These are phyloP conservation scores for Hebeloma cylindrosporum DNA, from an alignment of 768 basidiomycete genomes.

Conservation along the genomic window DNA sequence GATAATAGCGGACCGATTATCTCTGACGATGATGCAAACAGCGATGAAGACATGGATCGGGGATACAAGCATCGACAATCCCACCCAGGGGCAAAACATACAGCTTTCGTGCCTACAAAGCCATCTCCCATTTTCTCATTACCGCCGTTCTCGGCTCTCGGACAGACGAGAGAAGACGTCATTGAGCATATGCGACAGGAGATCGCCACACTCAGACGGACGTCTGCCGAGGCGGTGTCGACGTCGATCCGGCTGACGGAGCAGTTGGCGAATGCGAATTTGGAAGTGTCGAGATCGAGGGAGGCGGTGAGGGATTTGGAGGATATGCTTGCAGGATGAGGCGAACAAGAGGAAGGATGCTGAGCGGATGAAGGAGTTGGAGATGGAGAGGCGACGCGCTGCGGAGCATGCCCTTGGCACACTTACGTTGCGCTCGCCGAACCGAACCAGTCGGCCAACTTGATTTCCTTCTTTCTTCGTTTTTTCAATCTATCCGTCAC, in stretches of 20 bases:
- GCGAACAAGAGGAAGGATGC: constrained; percentile 55
- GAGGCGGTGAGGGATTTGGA: constrained; percentile 56
- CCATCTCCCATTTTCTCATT: constrained; percentile 37
- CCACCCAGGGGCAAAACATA: too few species aligned
- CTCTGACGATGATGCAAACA: constrained; percentile 62
- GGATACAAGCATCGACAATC: constrained; percentile 46
- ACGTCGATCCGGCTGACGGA: constrained; percentile 66
- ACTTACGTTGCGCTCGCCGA: constrained; percentile 19
- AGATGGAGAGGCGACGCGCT: constrained; percentile 43
- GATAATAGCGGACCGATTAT: constrained; percentile 29
- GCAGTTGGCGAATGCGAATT: constrained; percentile 65
- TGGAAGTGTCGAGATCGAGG: constrained; percentile 56
- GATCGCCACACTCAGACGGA: constrained; percentile 59
- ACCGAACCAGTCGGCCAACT: constrained; percentile 15
- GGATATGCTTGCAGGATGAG: constrained; percentile 61
- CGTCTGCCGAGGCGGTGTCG: constrained; percentile 67
- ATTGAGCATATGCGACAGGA: constrained; percentile 69
- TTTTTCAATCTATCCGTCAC: background rate
- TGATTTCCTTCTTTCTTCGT: constrained; percentile 5
- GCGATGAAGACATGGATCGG: constrained; percentile 61
- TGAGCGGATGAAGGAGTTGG: constrained; percentile 49
- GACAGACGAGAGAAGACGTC: constrained; percentile 37
- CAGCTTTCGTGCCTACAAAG: constrained; percentile 29
- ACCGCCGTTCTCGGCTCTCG: constrained; percentile 43
- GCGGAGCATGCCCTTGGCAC: constrained; percentile 27